phyloP scores from a whole-genome alignment of 176 grass and related monocot genomes.

The Tillandsia leiboldiana region DNA sequence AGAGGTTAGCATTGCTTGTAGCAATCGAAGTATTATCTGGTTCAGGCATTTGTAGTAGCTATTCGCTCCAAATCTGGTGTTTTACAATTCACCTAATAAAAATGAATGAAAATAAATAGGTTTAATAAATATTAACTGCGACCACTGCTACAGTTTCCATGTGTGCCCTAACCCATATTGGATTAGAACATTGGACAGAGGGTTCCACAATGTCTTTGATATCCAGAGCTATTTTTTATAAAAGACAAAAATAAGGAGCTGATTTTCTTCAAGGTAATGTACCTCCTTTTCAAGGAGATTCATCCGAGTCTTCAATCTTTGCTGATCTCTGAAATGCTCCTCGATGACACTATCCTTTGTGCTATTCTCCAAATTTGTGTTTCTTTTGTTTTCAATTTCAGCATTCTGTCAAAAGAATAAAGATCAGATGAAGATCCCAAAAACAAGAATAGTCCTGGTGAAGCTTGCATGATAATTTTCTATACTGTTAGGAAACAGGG shows the following conservation, averaged over 20 bases:
- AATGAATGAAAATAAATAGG: not conserved
- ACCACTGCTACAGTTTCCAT: not conserved
- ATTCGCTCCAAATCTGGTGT: not conserved
- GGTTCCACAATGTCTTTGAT: not conserved
- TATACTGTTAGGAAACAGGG: not conserved
- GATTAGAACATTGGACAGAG: not conserved
- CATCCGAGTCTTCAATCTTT: constrained; percentile 51
- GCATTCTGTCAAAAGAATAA: constrained; percentile 34
- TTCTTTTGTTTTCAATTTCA: constrained; percentile 18
- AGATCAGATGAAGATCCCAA: constrained; percentile 10
- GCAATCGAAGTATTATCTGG: constrained; percentile 8
- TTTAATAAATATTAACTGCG: not conserved
- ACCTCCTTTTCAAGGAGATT: constrained; percentile 86
- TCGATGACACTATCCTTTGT: constrained; percentile 17
- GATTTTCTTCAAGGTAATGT: constrained; percentile 16
- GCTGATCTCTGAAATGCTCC: constrained; percentile 62
- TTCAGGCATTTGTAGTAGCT: not conserved
- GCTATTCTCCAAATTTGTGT: constrained; percentile 18
- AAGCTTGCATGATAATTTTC: constrained; percentile 6
- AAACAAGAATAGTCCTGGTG: not conserved
- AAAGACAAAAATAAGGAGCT: constrained; percentile 6
- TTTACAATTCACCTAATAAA: not conserved
- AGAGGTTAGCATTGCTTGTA: not conserved
- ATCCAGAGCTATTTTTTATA: not conserved
- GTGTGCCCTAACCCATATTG: not conserved